Base-by-base conservation (phyloP, 306 rosid genomes). In the Luffa acutangula region DNA sequence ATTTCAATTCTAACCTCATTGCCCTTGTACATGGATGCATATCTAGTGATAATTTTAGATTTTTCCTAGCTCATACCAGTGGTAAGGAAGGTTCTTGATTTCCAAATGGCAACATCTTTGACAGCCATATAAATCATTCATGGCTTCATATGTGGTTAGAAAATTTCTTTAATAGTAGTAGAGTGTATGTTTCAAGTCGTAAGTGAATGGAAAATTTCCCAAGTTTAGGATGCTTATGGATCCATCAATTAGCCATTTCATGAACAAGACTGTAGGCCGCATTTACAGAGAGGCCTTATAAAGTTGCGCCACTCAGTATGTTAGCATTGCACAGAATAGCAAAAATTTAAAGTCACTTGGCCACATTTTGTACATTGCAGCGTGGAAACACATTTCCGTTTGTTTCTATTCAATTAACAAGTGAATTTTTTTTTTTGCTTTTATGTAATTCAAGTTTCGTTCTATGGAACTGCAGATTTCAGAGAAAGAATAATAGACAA, bases 401-500 rank as follows among this genome's bases (percentile, higher is more conserved):
- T 18, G 73, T 53, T 75, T 74, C 54, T 14, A 25, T 25, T 76
- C 59, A n/a, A 17, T 45, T 33, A 34, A 43, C 48, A 7, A n/a
- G 39, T 20, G 53, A 13, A 15, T 13, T 10, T 51, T 17, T 8
- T 76, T 51, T 8, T 75, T 9, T 6, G 64, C 12, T 66, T 70
- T 21, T 56, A 25, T 37, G 57, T 49, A 76, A 48, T 53, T 34
- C n/a, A 79, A 78, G 73, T 80, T 33, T 78, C 77, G 82, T 60
- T 65, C 75, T 73, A 42, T 85, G 87, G 56, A 83, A 82, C 80
- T 87, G 85, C 88, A 94, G 98, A 93, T 84, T 73, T 94, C 70
- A 88, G 97, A 89, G 98, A 89, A 75, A 89, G 88, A 70, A 92
- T 92, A 54, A 91, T 94, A 79, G 97, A 88, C 65, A 92, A 87